Conservation (phyloP, 2,329 filamentous ascomycete species). For the Fusarium oxysporum region DNA sequence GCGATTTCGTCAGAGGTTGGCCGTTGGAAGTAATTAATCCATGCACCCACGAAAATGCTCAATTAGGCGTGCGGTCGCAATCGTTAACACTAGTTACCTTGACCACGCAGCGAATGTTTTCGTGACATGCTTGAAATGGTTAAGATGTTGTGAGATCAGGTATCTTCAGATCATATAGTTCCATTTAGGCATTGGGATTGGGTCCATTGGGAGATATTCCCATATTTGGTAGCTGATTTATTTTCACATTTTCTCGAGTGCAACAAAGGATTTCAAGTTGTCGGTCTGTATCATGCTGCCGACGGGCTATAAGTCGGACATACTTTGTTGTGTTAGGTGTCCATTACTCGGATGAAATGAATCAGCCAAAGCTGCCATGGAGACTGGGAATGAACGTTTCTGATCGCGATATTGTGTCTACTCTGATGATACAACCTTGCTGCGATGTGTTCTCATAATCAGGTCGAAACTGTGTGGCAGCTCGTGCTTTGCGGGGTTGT, state of each 20-base stretch:
- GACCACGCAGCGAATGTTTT: not conserved
- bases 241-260: not conserved
- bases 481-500: not conserved
- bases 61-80: not conserved
- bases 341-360: not conserved
- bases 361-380: not conserved
- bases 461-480: not conserved
- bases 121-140: not conserved
- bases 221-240: not conserved
- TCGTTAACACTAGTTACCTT: slow-evolving; percentile 3
- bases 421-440: not conserved
- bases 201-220: not conserved
- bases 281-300: not conserved
- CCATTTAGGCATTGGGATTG: not conserved
- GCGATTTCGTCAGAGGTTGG: slow-evolving; percentile 21
- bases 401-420: not conserved
- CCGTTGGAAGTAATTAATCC: not conserved
- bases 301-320: not conserved
- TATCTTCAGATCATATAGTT: not conserved
- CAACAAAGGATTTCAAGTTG: not conserved
- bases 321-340: not conserved
- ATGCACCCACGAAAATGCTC: not conserved
- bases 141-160: not conserved
- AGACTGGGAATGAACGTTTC: not conserved
- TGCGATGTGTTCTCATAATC: not conserved